Evolutionary conservation across 306 rosid species (phyloP).

Genomic region (Lathyrus oleraceus): DNA sequence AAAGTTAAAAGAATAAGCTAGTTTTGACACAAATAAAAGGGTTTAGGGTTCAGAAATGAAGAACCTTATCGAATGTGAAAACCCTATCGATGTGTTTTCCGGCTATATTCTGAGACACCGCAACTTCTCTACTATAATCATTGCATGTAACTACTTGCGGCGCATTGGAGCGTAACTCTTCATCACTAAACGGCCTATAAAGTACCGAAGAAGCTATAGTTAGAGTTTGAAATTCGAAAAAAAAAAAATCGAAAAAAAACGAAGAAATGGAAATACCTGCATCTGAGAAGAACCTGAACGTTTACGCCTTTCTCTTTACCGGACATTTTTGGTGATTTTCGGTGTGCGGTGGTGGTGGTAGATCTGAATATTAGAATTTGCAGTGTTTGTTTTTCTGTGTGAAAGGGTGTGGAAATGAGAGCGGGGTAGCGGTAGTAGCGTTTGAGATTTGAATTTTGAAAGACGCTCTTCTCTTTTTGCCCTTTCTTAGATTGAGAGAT

Average conservation of each 20-base stretch:
- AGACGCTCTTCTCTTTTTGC: conserved; percentile 48
- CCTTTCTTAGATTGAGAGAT: too few species aligned
- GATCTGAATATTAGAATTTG: conserved; percentile 39
- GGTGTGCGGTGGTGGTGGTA: not conserved
- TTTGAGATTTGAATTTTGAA: conserved; percentile 66
- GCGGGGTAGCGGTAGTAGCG: conserved; percentile 29
- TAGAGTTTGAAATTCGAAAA: not conserved
- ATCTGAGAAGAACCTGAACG: conserved; percentile 94
- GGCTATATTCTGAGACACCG: conserved; percentile 86
- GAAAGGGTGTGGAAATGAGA: not conserved
- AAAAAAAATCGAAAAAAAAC: not conserved
- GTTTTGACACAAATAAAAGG: not conserved
- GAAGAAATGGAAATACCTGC: conserved; percentile 53
- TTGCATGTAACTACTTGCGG: conserved; percentile 88
- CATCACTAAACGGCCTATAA: conserved; percentile 83
- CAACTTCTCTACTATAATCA: conserved; percentile 74
- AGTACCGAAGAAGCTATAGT: not conserved
- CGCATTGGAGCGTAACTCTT: conserved; percentile 82
- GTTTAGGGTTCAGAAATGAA: not conserved
- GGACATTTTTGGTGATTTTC: conserved; percentile 54
- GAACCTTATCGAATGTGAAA: conserved; percentile 91
- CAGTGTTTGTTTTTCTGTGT: not conserved
- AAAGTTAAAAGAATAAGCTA: not conserved
- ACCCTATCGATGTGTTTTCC: conserved; percentile 87
- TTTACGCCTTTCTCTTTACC: conserved; percentile 90